Percentiles rank a stretch among this genome's conserved stretches.
These are phyloP conservation scores for Litchi chinensis DNA, from an alignment of 345 rosid genomes.

Conservation along the genomic window DNA sequence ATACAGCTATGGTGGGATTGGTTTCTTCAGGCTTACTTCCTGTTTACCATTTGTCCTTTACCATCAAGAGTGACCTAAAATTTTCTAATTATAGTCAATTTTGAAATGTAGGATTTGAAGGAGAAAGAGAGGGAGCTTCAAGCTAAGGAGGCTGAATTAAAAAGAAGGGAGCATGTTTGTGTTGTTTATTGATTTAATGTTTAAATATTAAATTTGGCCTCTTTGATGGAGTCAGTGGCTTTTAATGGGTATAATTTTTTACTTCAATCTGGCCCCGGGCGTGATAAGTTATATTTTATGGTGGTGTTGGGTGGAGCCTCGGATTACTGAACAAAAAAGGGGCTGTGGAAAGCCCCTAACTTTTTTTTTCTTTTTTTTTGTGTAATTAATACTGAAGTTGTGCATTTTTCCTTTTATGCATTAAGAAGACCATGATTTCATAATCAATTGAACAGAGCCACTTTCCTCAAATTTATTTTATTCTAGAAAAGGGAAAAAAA, in stretches of 20 bases:
- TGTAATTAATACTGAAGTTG: background rate
- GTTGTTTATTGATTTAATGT: conserved; percentile 2
- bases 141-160: conserved; percentile 93
- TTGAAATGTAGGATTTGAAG: conserved; percentile 66
- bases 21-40: conserved; percentile 18
- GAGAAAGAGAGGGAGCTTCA: conserved; percentile 93
- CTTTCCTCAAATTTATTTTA: background rate
- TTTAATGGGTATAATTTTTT: too few relatives aligned
- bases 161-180: conserved; percentile 84
- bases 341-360: background rate
- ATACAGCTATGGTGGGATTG: conserved; percentile 42
- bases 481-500: too few relatives aligned
- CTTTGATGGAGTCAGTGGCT: too few relatives aligned
- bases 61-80: conserved; percentile 11
- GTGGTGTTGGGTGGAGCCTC: background rate
- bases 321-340: background rate
- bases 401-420: background rate
- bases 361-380: too few relatives aligned
- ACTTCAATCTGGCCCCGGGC: too few relatives aligned
- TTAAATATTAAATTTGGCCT: too few relatives aligned
- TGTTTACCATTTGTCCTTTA: conserved; percentile 13
- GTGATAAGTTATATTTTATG: too few relatives aligned
- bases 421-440: background rate
- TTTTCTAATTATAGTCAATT: conserved; percentile 20
- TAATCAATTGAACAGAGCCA: too few relatives aligned